Percentiles rank a stretch among this genome's conserved stretches.
phyloP scores from a whole-genome alignment of 2,329 filamentous ascomycete genomes.

The Fusarium keratoplasticum region DNA sequence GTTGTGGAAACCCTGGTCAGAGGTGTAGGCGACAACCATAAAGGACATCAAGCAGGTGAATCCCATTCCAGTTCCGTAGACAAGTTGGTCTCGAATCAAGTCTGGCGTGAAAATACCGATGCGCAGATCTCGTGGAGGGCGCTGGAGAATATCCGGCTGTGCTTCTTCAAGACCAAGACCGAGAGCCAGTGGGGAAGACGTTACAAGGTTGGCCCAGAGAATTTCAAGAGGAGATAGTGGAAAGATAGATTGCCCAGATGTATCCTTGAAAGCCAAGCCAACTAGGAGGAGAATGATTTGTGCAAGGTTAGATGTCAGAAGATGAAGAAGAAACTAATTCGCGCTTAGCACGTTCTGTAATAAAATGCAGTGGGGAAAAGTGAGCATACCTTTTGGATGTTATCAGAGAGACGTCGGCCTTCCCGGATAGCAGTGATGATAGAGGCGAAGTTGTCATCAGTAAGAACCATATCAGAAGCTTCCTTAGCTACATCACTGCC shows the following conservation, averaged over 20 bases:
- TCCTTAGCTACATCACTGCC: slow-evolving; percentile 82
- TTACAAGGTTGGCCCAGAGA: slow-evolving; percentile 81
- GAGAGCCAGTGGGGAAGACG: slow-evolving; percentile 77
- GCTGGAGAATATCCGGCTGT: slow-evolving; percentile 73
- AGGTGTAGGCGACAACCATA: slow-evolving; percentile 67
- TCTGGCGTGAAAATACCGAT: slow-evolving; percentile 73
- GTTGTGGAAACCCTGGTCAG: slow-evolving; percentile 57
- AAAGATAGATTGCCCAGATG: slow-evolving; percentile 69
- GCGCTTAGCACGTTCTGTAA: slow-evolving; percentile 22
- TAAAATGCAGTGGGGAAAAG: too few relatives aligned
- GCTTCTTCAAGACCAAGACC: slow-evolving; percentile 78
- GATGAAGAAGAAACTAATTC: slow-evolving; percentile 68
- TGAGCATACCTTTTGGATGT: slow-evolving; percentile 74
- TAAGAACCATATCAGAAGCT: slow-evolving; percentile 88
- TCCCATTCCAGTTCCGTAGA: slow-evolving; percentile 74
- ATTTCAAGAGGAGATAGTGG: slow-evolving; percentile 79
- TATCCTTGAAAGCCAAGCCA: slow-evolving; percentile 76
- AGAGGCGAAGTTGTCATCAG: slow-evolving; percentile 89
- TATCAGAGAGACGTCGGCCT: slow-evolving; percentile 76
- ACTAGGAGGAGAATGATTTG: slow-evolving; percentile 78
- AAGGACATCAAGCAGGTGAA: slow-evolving; percentile 71
- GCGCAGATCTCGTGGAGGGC: slow-evolving; percentile 71
- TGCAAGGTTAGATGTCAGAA: slow-evolving; percentile 76
- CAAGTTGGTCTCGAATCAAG: slow-evolving; percentile 73
- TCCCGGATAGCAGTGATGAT: slow-evolving; percentile 79